A percentile compares a stretch with the other conserved stretches of the same genome.
These are phyloP conservation scores for Quercus lobata DNA, from an alignment of 331 rosid genomes.

Conservation along the genomic window DNA sequence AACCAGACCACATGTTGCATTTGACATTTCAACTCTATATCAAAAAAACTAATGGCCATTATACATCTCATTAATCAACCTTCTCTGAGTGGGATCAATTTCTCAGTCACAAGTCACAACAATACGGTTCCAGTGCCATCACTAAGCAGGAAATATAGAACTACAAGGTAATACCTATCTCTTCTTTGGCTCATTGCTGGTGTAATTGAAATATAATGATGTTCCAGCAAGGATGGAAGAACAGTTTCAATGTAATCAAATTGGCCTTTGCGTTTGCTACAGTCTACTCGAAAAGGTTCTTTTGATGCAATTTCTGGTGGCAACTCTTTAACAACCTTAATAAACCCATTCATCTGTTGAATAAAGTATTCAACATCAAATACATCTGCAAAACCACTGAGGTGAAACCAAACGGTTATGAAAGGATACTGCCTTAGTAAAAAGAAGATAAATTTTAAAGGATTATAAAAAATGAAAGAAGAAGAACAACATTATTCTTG, in stretches of 20 bases:
- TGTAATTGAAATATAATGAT: conserved; percentile 63
- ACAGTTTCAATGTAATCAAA: conserved; percentile 84
- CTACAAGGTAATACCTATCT: conserved; percentile 56
- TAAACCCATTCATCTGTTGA: conserved; percentile 60
- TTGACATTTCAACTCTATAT: background rate
- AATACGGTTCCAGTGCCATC: background rate
- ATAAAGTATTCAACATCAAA: conserved; percentile 82
- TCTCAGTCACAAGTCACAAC: conserved; percentile 1
- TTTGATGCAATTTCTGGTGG: conserved; percentile 61
- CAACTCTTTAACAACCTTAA: conserved; percentile 63
- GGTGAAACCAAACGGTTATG: conserved; percentile 22
- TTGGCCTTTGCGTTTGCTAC: conserved; percentile 90
- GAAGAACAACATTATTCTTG: background rate
- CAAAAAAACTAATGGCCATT: background rate
- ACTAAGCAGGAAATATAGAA: background rate
- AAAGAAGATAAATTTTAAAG: background rate
- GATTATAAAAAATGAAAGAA: no score
- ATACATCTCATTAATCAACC: background rate
- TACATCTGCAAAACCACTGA: conserved; percentile 89
- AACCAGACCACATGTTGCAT: background rate
- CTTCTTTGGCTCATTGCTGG: conserved; percentile 95
- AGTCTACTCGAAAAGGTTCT: conserved; percentile 71
- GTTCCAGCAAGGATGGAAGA: conserved; percentile 38
- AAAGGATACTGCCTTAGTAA: background rate
- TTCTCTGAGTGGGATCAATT: background rate